Evolutionary conservation across 768 basidiomycete genomes (phyloP).

Genomic region (Tulasnella sp.): DNA sequence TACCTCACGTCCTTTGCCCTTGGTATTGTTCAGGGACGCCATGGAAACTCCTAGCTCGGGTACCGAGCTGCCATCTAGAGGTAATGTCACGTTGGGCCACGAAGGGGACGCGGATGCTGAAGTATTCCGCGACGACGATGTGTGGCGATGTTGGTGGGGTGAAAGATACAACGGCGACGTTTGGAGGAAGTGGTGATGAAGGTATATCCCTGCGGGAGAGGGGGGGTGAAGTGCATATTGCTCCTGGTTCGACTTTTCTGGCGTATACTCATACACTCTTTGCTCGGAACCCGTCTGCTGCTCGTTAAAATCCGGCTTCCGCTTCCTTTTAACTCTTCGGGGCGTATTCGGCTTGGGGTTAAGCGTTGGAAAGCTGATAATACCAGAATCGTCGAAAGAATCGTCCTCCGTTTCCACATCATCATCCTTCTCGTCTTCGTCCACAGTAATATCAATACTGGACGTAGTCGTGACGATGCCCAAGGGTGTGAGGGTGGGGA

Average conservation of each 20-base stretch:
- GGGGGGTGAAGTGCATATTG: not conserved
- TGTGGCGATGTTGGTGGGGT: too few species aligned
- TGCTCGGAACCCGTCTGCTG: not conserved
- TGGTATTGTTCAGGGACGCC: too few species aligned
- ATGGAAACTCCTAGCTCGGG: too few species aligned
- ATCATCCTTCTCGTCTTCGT: not conserved
- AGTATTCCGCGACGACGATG: too few species aligned
- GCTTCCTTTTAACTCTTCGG: not conserved
- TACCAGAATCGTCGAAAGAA: not conserved
- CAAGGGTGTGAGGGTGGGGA: not conserved
- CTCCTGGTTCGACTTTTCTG: not conserved
- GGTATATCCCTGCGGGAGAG: not conserved
- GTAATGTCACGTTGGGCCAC: too few species aligned
- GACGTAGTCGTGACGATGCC: not conserved
- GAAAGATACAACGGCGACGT: not conserved
- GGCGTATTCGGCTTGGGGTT: not conserved
- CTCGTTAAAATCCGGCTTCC: not conserved
- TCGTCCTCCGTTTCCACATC: not conserved
- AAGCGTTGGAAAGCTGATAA: slow-evolving; percentile 7
- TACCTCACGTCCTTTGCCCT: too few species aligned
- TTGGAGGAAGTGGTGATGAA: not conserved
- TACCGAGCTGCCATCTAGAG: too few species aligned
- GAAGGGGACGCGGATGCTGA: too few species aligned
- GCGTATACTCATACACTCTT: not conserved
- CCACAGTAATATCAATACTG: not conserved